Evolutionary conservation across 306 rosid genomes (phyloP).

Genomic region (Malus sylvestris): DNA sequence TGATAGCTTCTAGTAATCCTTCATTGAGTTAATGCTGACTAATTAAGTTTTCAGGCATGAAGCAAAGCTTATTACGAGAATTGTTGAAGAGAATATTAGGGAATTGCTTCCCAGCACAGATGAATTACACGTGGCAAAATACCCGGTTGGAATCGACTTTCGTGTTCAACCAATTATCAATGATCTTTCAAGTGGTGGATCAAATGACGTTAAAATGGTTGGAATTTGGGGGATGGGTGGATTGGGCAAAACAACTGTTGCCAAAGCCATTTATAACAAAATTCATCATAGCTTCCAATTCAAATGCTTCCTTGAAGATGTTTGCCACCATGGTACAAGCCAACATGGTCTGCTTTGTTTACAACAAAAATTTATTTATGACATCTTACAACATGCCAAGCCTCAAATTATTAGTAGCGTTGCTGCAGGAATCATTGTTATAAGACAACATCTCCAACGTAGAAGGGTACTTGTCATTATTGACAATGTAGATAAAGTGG

Average conservation of each 20-base stretch:
- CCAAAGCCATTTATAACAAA: slow-evolving; percentile 20
- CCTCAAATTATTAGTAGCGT: not conserved
- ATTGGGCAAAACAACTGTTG: slow-evolving; percentile 18
- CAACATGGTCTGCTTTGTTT: not conserved
- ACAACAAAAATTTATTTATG: slow-evolving; percentile 13
- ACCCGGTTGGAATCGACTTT: not conserved
- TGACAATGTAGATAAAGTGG: not conserved
- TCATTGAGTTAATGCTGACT: too few relatives aligned
- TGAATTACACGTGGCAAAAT: too few relatives aligned
- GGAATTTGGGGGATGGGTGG: slow-evolving; percentile 21
- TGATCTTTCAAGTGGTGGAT: not conserved
- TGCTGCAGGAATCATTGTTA: not conserved
- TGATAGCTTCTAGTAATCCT: too few relatives aligned
- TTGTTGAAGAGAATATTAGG: not conserved
- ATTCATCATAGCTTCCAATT: slow-evolving; percentile 8
- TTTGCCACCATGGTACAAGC: not conserved
- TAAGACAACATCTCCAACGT: not conserved
- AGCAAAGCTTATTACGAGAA: not conserved
- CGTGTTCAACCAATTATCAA: not conserved
- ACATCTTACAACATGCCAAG: not conserved
- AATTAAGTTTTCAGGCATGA: not conserved
- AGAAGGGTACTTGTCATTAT: slow-evolving; percentile 12
- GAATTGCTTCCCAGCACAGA: too few relatives aligned
- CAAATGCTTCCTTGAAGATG: slow-evolving; percentile 1
- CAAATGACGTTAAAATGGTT: not conserved